These are phyloP conservation scores for Kodamaea alishanica DNA, from an alignment of 1,139 yeast species.

Conservation along the genomic window DNA sequence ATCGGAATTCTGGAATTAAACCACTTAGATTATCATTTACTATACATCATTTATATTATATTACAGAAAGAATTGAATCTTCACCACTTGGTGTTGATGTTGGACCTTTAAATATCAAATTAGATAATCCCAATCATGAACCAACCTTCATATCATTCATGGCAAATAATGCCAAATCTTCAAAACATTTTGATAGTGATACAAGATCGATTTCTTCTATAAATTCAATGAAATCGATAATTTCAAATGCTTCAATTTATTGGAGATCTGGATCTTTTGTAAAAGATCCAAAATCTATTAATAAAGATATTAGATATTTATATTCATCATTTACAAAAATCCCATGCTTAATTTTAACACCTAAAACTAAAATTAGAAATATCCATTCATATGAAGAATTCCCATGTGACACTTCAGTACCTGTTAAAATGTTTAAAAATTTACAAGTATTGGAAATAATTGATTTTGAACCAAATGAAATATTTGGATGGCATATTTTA, in stretches of 20 bases:
- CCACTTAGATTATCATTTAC: slow-evolving; percentile 57
- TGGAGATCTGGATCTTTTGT: slow-evolving; percentile 36
- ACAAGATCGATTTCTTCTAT: slow-evolving; percentile 60
- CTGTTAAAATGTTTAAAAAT: slow-evolving; percentile 57
- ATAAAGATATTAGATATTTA: slow-evolving; percentile 52
- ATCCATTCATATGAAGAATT: slow-evolving; percentile 65
- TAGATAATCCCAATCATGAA: slow-evolving; percentile 56
- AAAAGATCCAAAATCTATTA: slow-evolving; percentile 42
- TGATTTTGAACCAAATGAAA: slow-evolving; percentile 61
- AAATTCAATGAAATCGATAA: slow-evolving; percentile 57
- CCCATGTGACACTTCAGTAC: slow-evolving; percentile 69
- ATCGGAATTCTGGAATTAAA: slow-evolving; percentile 26
- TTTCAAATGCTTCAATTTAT: slow-evolving; percentile 42
- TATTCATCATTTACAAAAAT: slow-evolving; percentile 65
- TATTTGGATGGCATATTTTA: slow-evolving; percentile 61
- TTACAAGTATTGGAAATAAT: slow-evolving; percentile 57
- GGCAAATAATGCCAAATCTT: slow-evolving; percentile 46
- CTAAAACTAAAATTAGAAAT: slow-evolving; percentile 53
- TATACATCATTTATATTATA: slow-evolving; percentile 59
- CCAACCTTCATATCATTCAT: slow-evolving; percentile 52
- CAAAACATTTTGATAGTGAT: slow-evolving; percentile 51
- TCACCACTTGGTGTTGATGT: slow-evolving; percentile 51
- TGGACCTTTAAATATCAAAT: slow-evolving; percentile 60
- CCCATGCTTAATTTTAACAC: slow-evolving; percentile 59
- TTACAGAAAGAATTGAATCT: slow-evolving; percentile 55